Percentiles rank a stretch among this genome's conserved stretches.
phyloP scores from a whole-genome alignment of 163 green algal genomes.

The Chloroidium sp. region DNA sequence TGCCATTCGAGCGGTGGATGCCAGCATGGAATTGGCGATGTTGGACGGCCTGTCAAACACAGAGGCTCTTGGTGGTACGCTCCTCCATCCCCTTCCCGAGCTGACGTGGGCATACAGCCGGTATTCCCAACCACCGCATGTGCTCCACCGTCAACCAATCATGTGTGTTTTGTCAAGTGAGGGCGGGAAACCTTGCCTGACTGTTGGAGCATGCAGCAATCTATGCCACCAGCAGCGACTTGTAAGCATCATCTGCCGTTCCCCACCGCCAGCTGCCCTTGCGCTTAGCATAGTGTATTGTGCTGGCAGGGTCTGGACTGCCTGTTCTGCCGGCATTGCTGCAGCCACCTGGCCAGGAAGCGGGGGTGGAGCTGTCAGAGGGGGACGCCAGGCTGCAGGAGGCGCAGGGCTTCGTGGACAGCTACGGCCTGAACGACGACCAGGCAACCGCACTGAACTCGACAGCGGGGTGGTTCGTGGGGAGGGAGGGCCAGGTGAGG shows the following conservation, averaged over 20 bases:
- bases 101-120: not conserved
- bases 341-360: not conserved
- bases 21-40: conserved; percentile 51
- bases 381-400: not conserved
- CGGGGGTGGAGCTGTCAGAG: not conserved
- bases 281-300: not conserved
- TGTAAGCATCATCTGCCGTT: too few relatives aligned
- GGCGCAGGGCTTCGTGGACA: not conserved
- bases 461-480: conserved; percentile 14
- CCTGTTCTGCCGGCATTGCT: conserved; percentile 36
- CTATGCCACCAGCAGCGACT: too few relatives aligned
- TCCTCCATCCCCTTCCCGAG: not conserved
- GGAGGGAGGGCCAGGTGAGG: too few relatives aligned
- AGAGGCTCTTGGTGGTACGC: not conserved
- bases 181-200: too few relatives aligned
- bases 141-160: too few relatives aligned
- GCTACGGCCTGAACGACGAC: conserved; percentile 44
- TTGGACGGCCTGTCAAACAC: conserved; percentile 11
- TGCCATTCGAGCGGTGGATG: conserved; percentile 49
- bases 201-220: too few relatives aligned
- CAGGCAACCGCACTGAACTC: conserved; percentile 36
- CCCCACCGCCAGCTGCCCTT: too few relatives aligned
- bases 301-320: conserved; percentile 12
- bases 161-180: too few relatives aligned
- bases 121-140: too few relatives aligned